A percentile compares a stretch with the other conserved stretches of the same genome.
phyloP scores from a whole-genome alignment of 257 asterid species.

The Solanum commersonii region DNA sequence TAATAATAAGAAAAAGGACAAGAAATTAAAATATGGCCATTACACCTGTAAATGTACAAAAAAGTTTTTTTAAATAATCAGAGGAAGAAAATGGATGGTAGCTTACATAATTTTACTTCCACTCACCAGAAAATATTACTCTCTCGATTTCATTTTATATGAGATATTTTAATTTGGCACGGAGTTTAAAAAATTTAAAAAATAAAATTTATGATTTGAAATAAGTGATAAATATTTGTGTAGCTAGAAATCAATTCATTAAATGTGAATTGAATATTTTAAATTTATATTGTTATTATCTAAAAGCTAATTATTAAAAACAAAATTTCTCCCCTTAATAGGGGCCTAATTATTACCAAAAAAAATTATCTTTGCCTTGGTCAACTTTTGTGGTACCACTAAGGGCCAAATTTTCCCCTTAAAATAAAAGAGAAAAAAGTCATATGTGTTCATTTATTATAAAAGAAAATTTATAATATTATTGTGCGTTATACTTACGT shows the following conservation, averaged over 20 bases:
- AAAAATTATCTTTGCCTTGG: neutral
- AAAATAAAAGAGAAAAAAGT: neutral
- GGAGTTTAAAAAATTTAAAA: too few relatives aligned
- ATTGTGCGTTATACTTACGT: neutral
- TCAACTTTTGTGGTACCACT: conserved; percentile 5
- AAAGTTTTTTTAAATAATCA: neutral
- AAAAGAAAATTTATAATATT: too few relatives aligned
- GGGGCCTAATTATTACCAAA: neutral
- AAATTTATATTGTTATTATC: neutral
- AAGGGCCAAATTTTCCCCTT: neutral
- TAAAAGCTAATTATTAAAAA: neutral
- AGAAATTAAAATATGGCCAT: neutral
- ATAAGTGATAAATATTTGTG: too few relatives aligned
- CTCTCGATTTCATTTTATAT: too few relatives aligned
- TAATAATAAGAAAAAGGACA: neutral
- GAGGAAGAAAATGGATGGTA: neutral
- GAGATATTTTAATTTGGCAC: too few relatives aligned
- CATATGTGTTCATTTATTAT: neutral
- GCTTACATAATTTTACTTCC: neutral
- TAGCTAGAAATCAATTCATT: too few relatives aligned
- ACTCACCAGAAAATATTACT: neutral
- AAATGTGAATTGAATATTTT: too few relatives aligned
- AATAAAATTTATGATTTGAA: too few relatives aligned
- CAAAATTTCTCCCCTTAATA: neutral
- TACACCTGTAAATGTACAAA: neutral